A percentile compares a stretch with the other conserved stretches of the same genome.
Evolutionary conservation across 352 stramenopile species (phyloP).

Genomic region (Aphanomyces euteiches): DNA sequence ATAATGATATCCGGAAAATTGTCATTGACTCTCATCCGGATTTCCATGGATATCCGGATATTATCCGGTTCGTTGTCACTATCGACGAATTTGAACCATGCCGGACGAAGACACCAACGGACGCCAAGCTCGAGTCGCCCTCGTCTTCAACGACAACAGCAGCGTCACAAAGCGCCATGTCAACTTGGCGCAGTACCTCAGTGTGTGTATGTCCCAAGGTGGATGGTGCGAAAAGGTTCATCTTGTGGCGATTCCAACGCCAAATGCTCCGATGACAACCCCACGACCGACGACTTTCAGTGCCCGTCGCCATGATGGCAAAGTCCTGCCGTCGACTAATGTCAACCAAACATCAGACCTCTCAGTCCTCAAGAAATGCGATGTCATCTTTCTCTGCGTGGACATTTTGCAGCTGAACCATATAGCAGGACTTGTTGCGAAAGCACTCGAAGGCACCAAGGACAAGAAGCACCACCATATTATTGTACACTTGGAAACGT

Average conservation of each 20-base stretch:
- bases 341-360: slow-evolving; percentile 6
- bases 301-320: slow-evolving; percentile 14
- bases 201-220: slow-evolving; percentile 21
- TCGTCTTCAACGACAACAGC: slow-evolving; percentile 24
- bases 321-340: background rate
- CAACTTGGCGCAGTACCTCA: slow-evolving; percentile 23
- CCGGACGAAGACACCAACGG: background rate
- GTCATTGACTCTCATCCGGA: too few relatives aligned
- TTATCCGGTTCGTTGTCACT: too few relatives aligned
- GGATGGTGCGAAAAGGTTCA: slow-evolving; percentile 27
- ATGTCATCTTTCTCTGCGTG: slow-evolving; percentile 22
- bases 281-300: background rate
- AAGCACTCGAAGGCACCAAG: background rate
- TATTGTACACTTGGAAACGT: slow-evolving; percentile 24
- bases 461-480: slow-evolving; percentile 6
- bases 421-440: slow-evolving; percentile 6
- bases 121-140: slow-evolving; percentile 6
- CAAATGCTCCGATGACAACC: background rate
- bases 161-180: slow-evolving; percentile 2
- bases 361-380: background rate
- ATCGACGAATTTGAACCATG: background rate
- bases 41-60: too few relatives aligned
- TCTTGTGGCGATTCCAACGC: slow-evolving; percentile 11
- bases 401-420: slow-evolving; percentile 14
- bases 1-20: too few relatives aligned